These are phyloP conservation scores for Stachybotrys chartarum DNA, from an alignment of 2,329 filamentous ascomycete genomes.

Conservation along the genomic window DNA sequence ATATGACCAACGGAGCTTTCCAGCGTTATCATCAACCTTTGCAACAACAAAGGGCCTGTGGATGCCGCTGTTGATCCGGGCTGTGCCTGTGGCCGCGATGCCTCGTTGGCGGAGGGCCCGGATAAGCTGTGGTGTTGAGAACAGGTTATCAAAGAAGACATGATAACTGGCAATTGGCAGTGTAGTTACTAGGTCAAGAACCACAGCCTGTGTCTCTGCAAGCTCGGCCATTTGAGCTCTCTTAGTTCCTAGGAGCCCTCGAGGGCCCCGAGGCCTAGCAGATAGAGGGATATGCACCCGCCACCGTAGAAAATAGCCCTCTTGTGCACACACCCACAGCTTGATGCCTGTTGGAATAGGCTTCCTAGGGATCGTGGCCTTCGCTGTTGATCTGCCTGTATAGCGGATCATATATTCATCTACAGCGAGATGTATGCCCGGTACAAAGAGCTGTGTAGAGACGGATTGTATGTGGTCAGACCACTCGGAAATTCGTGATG, in stretches of 20 bases:
- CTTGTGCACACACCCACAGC: constrained; percentile 3
- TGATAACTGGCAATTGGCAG: constrained; percentile 7
- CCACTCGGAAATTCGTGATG: background rate
- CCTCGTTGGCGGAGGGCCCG: constrained; percentile 2
- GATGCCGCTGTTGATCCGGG: constrained; percentile 7
- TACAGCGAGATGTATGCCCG: constrained; percentile 1
- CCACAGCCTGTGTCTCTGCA: constrained; percentile 5
- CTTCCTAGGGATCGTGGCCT: background rate
- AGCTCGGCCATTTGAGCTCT: background rate
- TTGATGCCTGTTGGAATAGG: constrained; percentile 3
- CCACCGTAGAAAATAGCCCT: constrained; percentile 5
- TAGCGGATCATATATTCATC: constrained; percentile 6
- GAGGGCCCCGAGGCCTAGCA: background rate
- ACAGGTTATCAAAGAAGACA: constrained; percentile 11
- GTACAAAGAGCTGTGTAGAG: background rate
- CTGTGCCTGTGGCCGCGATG: constrained; percentile 6
- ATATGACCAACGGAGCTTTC: background rate
- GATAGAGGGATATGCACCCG: constrained; percentile 2
- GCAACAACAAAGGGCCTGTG: constrained; percentile 1
- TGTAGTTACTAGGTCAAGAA: constrained; percentile 7
- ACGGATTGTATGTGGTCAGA: constrained; percentile 3
- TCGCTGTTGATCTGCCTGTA: background rate
- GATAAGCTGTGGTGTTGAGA: constrained; percentile 5
- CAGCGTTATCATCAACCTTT: constrained; percentile 2
- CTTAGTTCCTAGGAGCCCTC: background rate